Conservation (phyloP, 129 eudicot genomes). For the Erigeron canadensis region DNA sequence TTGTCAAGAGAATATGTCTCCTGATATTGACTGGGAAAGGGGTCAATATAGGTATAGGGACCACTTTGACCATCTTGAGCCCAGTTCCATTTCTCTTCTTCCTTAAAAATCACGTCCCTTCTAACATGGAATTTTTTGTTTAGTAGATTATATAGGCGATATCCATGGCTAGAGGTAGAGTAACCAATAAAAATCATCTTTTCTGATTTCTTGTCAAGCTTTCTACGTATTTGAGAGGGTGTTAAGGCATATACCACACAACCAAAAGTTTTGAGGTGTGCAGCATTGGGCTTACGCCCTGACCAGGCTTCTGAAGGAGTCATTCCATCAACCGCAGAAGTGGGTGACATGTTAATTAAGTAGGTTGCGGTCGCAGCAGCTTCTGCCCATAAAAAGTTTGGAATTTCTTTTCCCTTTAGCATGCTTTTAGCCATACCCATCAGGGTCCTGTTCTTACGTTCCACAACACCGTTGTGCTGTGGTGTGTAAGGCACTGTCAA, state of each 20-base stretch:
- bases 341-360: neutral
- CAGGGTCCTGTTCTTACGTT: neutral
- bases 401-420: neutral
- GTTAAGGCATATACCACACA: neutral
- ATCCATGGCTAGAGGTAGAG: neutral
- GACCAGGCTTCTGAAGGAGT: neutral
- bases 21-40: too few relatives aligned
- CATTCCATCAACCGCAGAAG: neutral
- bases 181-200: neutral
- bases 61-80: too few relatives aligned
- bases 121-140: neutral
- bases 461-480: slow-evolving; percentile 3
- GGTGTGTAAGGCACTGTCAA: neutral
- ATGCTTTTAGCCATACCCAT: neutral
- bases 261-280: neutral
- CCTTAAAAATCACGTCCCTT: neutral
- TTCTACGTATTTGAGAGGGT: neutral
- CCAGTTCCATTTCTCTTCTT: neutral
- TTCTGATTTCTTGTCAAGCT: neutral
- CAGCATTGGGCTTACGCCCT: neutral
- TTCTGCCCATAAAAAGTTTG: neutral
- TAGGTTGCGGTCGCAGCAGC: neutral
- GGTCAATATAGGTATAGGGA: too few relatives aligned
- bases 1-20: too few relatives aligned
- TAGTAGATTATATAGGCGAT: neutral